Base-by-base conservation (phyloP, 208 protist species). In the Leptomonas pyrrhocoris region DNA sequence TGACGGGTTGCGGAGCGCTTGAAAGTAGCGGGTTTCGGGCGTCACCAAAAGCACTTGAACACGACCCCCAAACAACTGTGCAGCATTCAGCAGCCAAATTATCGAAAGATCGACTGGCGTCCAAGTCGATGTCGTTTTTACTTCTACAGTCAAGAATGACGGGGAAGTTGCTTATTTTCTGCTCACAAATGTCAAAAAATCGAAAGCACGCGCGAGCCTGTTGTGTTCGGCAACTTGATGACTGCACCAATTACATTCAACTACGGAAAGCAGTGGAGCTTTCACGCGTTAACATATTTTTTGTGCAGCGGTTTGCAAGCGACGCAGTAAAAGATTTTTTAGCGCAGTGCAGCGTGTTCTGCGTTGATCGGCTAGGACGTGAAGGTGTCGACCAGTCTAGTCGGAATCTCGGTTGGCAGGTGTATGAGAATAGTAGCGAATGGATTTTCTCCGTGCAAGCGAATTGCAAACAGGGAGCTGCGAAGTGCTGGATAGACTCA, bases 341-440 rank as follows among this genome's bases (percentile, higher is more conserved):
- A 21, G 12, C 13, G 11, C 40, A 9, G 0, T 48, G 31, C 16
- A 34, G 53, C 16, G 64, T 77, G 5, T 40, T 69, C 18, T 70
- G 67, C 43, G 25, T 77, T 40, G 63, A 77, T 18, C 56, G 71
- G 23, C 27, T 69, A 31, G 71, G 71, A 3, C 16, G 28, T 13
- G 21, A 40, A 0, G 36, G n/a, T 42, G 45, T 56, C 11, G 63
- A 77, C 28, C 19, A 15, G 25, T 61, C 61, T 21, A 42, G 38
- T 15, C 21, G 46, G 40, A 54, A 31, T 2, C 48, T 77, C 42
- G 27, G 19, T 4, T 64, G 55, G 56, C 53, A 23, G 27, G 49
- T 71, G 4, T 71, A 53, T 23, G 71, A 77, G 31, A 71, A 45
- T 27, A 25, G 50, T 4, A 60, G 31, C 12, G 63, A 77, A 21